Evolutionary conservation across 257 asterid genomes (phyloP).

Genomic region (Henckelia pumila): DNA sequence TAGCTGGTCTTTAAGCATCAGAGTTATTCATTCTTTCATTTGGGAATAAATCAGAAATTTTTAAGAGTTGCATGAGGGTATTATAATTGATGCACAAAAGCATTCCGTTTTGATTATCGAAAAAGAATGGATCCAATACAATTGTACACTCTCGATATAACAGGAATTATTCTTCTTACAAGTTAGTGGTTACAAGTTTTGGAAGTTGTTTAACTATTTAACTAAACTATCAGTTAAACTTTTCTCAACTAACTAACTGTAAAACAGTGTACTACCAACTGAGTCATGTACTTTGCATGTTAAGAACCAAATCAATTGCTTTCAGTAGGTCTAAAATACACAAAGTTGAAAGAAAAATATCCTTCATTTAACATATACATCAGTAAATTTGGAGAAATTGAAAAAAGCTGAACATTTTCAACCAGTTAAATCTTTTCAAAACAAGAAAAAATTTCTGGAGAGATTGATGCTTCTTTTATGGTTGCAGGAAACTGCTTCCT

Average conservation of each 20-base stretch:
- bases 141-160: too few species aligned
- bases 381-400: background rate
- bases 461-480: background rate
- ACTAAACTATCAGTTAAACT: too few species aligned
- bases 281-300: background rate
- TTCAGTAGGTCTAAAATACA: background rate
- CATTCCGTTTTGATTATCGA: too few species aligned
- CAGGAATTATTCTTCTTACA: too few species aligned
- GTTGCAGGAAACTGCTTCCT: background rate
- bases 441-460: background rate
- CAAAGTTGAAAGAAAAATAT: background rate
- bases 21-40: background rate
- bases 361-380: background rate
- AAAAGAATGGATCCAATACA: too few species aligned
- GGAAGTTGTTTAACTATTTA: too few species aligned
- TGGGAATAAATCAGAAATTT: background rate
- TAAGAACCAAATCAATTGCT: background rate
- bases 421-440: background rate
- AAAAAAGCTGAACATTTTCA: background rate
- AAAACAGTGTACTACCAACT: too few species aligned
- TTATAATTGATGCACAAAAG: too few species aligned
- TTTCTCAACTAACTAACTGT: too few species aligned
- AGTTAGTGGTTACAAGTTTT: too few species aligned
- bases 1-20: background rate
- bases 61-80: too few species aligned